Percentiles rank a stretch among this genome's conserved stretches.
These are phyloP conservation scores for Psilocybe cubensis DNA, from an alignment of 768 basidiomycete species.

Conservation along the genomic window DNA sequence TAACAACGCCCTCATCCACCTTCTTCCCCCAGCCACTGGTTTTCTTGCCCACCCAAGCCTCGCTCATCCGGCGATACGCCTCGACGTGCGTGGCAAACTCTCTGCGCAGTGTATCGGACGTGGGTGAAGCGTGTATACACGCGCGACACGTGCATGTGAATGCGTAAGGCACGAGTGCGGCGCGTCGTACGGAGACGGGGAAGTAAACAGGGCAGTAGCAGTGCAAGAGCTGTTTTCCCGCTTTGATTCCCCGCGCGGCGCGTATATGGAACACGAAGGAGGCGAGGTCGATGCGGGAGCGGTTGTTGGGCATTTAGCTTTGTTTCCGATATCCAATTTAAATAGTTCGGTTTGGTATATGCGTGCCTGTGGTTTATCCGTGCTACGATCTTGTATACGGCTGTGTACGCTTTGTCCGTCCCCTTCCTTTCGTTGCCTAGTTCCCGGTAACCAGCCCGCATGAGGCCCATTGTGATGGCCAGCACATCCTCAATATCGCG, in stretches of 20 bases:
- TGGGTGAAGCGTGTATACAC: constrained; percentile 24
- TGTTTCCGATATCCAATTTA: neutral
- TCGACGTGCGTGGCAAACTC: constrained; percentile 7
- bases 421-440: constrained; percentile 11
- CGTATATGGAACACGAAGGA: constrained; percentile 34
- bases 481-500: neutral
- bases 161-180: constrained; percentile 30
- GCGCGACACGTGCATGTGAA: constrained; percentile 29
- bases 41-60: neutral
- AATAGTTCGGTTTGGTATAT: neutral
- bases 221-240: constrained; percentile 33
- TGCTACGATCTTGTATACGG: constrained; percentile 23
- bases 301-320: constrained; percentile 35
- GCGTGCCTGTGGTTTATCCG: constrained; percentile 41
- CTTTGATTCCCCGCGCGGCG: constrained; percentile 29
- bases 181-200: constrained; percentile 24
- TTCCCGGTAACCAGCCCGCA: constrained; percentile 20
- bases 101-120: constrained; percentile 25
- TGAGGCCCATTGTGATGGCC: neutral
- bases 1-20: too few species aligned
- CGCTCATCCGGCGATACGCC: neutral
- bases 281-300: constrained; percentile 26
- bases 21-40: too few species aligned
- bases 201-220: constrained; percentile 27
- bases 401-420: constrained; percentile 21